A percentile compares a stretch with the other conserved stretches of the same genome.
These are phyloP conservation scores for Fusarium sp. DNA, from an alignment of 2,329 filamentous ascomycete species.

Conservation along the genomic window DNA sequence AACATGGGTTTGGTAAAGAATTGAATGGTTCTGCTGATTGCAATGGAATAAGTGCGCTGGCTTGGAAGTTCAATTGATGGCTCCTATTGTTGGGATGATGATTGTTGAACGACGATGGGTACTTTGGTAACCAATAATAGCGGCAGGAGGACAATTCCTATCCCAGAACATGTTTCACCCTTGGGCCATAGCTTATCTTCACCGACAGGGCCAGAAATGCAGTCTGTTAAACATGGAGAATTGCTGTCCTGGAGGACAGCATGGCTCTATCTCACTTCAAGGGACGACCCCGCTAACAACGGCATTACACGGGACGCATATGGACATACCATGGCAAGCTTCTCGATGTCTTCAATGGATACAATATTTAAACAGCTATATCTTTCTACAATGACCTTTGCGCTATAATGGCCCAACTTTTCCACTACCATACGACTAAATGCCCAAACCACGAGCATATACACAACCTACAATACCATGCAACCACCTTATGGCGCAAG, in stretches of 20 bases:
- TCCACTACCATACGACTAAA: neutral
- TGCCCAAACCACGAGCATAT: neutral
- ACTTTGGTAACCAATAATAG: neutral
- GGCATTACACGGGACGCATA: too few relatives aligned
- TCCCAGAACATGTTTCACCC: neutral
- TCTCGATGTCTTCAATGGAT: neutral
- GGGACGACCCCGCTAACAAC: neutral
- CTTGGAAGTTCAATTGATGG: neutral
- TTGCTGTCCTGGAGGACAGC: neutral
- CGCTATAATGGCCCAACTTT: slow-evolving; percentile 3
- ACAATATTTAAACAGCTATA: neutral
- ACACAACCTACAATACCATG: neutral
- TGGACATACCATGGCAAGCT: too few relatives aligned
- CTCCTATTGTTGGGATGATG: neutral
- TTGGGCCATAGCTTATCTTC: neutral
- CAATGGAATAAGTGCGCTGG: neutral
- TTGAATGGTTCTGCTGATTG: too few relatives aligned
- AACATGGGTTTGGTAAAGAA: too few relatives aligned
- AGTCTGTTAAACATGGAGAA: neutral
- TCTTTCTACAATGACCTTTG: slow-evolving; percentile 2
- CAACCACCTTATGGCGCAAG: slow-evolving; percentile 58
- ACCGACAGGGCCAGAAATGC: neutral
- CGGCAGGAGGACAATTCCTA: neutral
- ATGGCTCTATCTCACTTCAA: neutral
- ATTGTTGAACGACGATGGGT: too few relatives aligned